A percentile compares a stretch with the other conserved stretches of the same genome.
phyloP scores from a whole-genome alignment of 75 land plant genomes.

The Azolla pinnata region DNA sequence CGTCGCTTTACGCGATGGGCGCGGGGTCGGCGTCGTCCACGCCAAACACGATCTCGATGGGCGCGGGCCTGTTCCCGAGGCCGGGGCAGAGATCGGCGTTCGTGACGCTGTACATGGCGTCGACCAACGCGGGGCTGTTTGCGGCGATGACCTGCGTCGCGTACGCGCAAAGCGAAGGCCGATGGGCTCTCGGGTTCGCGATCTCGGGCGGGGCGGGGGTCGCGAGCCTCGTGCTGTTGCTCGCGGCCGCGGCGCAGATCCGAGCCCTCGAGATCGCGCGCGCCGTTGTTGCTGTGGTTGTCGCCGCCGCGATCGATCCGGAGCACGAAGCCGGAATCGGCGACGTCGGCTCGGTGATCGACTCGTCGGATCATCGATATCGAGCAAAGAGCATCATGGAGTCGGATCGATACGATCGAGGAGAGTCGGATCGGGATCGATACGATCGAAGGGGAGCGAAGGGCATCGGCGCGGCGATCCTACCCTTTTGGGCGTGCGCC shows the following conservation, averaged over 20 bases:
- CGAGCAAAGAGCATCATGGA: too few relatives aligned
- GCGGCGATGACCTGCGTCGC: slow-evolving; percentile 59
- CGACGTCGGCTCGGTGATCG: too few relatives aligned
- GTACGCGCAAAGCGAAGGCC: slow-evolving; percentile 41
- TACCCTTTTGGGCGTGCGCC: slow-evolving; percentile 40
- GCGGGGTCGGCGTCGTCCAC: slow-evolving; percentile 61
- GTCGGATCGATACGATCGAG: too few relatives aligned
- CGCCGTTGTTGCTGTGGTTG: too few relatives aligned
- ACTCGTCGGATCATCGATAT: too few relatives aligned
- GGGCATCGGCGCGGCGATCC: slow-evolving; percentile 32
- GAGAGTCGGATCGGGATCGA: too few relatives aligned
- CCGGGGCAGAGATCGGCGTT: slow-evolving; percentile 43
- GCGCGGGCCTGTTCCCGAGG: slow-evolving; percentile 52
- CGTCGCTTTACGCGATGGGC: slow-evolving; percentile 53
- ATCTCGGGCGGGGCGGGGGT: slow-evolving; percentile 6
- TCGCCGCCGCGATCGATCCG: too few relatives aligned
- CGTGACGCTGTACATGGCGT: slow-evolving; percentile 63
- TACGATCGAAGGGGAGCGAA: slow-evolving; percentile 53
- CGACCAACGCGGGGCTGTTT: slow-evolving; percentile 59
- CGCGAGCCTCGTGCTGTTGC: background rate
- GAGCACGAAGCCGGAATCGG: too few relatives aligned
- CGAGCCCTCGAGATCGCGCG: too few relatives aligned
- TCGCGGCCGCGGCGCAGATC: too few relatives aligned
- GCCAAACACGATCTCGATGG: slow-evolving; percentile 67
- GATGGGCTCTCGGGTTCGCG: slow-evolving; percentile 19